A percentile compares a stretch with the other conserved stretches of the same genome.
These are phyloP conservation scores for Hibiscus trionum DNA, from an alignment of 345 rosid genomes.

Conservation along the genomic window DNA sequence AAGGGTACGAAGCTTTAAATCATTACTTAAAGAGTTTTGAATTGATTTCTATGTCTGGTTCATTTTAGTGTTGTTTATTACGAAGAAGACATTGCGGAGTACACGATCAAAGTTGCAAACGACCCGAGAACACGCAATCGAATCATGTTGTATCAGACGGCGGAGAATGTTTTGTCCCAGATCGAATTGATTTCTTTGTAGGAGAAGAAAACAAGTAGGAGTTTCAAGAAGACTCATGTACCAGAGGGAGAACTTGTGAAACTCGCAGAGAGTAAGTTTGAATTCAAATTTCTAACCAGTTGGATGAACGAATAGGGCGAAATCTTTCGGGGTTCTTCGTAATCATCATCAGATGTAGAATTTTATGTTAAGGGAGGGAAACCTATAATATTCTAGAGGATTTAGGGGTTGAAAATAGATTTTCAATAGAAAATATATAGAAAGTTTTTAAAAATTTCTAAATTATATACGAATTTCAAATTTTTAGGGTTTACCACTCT, in stretches of 20 bases:
- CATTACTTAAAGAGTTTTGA: not conserved
- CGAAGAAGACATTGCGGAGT: conserved; percentile 30
- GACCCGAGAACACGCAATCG: conserved; percentile 26
- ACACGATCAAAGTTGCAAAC: conserved; percentile 28
- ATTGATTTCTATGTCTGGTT: not conserved
- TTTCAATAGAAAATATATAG: no score
- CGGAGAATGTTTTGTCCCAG: conserved; percentile 20
- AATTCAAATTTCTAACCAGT: not conserved
- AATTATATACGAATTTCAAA: no score
- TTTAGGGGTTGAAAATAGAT: no score
- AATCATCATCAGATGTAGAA: no score
- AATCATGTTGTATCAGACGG: conserved; percentile 19
- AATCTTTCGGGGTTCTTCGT: no score
- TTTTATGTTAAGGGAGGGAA: no score
- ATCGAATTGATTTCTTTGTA: conserved; percentile 27
- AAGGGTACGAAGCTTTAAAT: conserved; percentile 18
- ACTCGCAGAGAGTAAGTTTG: conserved; percentile 27
- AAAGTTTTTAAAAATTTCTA: no score
- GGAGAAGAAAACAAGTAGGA: conserved; percentile 30
- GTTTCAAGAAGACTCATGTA: conserved; percentile 19
- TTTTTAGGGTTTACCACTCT: no score
- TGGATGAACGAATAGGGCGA: not conserved
- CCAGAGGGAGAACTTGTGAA: conserved; percentile 22
- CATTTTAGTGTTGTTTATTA: conserved; percentile 26
- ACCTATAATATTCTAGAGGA: no score